Evolutionary conservation across 257 asterid species (phyloP), one percentile per base, ranked within the genome.

Genomic region (Solanum chaucha): DNA sequence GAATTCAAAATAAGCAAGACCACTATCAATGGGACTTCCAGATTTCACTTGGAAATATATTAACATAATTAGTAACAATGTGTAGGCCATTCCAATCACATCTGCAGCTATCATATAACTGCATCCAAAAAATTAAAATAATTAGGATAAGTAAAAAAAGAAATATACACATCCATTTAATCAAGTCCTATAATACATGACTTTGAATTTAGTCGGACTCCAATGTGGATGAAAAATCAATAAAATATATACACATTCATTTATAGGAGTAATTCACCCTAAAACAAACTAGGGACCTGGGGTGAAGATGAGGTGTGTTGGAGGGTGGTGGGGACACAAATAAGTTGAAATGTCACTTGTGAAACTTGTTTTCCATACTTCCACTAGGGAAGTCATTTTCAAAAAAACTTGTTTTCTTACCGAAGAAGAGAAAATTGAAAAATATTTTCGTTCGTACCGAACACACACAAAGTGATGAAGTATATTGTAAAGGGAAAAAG

Each of bases 41-140:
- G 38, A 68, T 10, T 28, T 46, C 7, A 71, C 20, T 3, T 85
- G 87, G 22, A 19, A 28, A 58, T 71, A 48, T 71, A 24, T 85
- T 34, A 85, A 32, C 34, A 22, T 32, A 44, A 26, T 4, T 70
- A 65, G 3, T 67, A 85, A 10, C 2, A 48, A 80, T 17, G 13
- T 71, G 15, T 71, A 85, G n/a, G 32, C 36, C 72, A 85, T 40
- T 51, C 87, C 87, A 85, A 85, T 85, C 0, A 71, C 87, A 41
- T 30, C 34, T 34, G n/a, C 87, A 71, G 87, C 12, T 40, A 85
- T 28, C 87, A 85, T 71, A 38, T 85, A 85, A 5, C 87, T 85
- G 32, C 87, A 26, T 15, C 84, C 65, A 51, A 28, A 46, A 46
- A 4, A 0, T 0, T 13, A 5, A 41, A 51, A 15, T 15, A 51